Percentiles rank a stretch among this genome's conserved stretches.
phyloP scores from a whole-genome alignment of 163 green algal species.

The Volvox carteri region DNA sequence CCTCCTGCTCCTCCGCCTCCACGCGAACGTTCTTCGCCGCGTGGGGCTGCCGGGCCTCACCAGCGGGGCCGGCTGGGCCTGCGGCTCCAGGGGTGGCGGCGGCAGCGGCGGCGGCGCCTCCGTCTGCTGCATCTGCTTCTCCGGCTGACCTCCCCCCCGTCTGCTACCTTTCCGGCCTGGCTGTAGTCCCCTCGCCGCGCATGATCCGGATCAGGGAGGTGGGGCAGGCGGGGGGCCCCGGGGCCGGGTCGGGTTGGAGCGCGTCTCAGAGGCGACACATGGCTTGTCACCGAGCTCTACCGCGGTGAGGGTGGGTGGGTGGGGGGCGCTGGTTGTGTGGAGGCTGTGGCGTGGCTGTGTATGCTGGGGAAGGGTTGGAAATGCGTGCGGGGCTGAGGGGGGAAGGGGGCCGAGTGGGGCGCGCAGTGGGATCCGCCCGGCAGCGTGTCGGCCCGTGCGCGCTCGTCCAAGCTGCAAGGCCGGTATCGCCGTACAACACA shows the following conservation, averaged over 20 bases:
- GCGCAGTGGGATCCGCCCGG: too few relatives aligned
- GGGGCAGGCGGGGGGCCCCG: constrained; percentile 4
- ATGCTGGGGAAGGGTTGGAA: background rate
- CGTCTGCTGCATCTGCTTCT: background rate
- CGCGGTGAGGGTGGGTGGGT: constrained; percentile 3
- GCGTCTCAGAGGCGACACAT: constrained; percentile 30
- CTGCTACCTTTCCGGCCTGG: background rate
- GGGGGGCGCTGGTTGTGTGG: background rate
- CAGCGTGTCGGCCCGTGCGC: too few relatives aligned
- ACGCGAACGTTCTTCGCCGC: background rate
- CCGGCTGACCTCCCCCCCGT: background rate
- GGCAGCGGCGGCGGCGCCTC: background rate
- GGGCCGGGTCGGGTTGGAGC: constrained; percentile 3
- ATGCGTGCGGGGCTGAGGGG: background rate
- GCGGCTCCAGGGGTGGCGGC: too few relatives aligned
- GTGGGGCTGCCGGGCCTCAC: too few relatives aligned
- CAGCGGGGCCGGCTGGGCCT: too few relatives aligned
- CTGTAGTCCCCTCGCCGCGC: background rate
- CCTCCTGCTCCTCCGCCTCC: background rate
- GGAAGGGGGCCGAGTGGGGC: background rate
- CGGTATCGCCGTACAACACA: too few relatives aligned
- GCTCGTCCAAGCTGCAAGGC: too few relatives aligned
- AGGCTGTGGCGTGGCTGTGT: background rate
- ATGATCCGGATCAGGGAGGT: constrained; percentile 32
- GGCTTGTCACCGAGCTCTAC: constrained; percentile 8